Evolutionary conservation across 73 alveolate genomes (phyloP), one percentile per base, ranked within the genome.

Genomic region (Paramecium primaurelia): DNA sequence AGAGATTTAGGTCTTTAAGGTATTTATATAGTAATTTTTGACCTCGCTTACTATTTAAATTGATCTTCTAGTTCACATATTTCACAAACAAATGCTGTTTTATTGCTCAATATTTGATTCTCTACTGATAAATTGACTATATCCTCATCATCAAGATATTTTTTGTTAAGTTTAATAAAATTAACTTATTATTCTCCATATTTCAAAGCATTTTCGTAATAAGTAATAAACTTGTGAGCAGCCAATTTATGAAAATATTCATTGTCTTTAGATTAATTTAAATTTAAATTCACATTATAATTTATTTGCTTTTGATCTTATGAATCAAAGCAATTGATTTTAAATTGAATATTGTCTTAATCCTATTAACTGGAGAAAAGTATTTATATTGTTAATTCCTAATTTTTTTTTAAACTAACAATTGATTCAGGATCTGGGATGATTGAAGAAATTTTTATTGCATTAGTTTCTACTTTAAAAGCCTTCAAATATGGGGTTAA

Each of bases 401-500:
- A 37, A 47, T 87, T 77, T 40, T 87, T 87, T 11, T 38, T 60
- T 25, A 87, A 34, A n/a, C 93, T 8, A n/a, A 38, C 37, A n/a
- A 64, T 22, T 25, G 20, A 4, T 34, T 54, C 68, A 16, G 88
- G 45, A 60, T 71, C 5, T 20, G 93, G 88, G 0, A 38, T 49
- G 4, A 77, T 28, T 34, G 44, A 22, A 18, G 42, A 34, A 12
- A 22, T 22, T 25, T 38, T 34, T 0, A 71, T 16, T 12, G 36
- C 34, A 37, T 59, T 77, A 12, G 83, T 34, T 16, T 77, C 37
- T n/a, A 92, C 9, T 22, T 77, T 92, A n/a, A 83, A 71, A 10
- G 26, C 77, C 26, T 88, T 75, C 4, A 94, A 44, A 45, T 86
- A 54, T 18, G 98, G 98, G 40, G 86, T 86, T 8, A 92, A 30